Percentiles rank a stretch among this genome's conserved stretches.
phyloP scores from a whole-genome alignment of 495 filamentous ascomycete species.

The Penicillium argentinense region DNA sequence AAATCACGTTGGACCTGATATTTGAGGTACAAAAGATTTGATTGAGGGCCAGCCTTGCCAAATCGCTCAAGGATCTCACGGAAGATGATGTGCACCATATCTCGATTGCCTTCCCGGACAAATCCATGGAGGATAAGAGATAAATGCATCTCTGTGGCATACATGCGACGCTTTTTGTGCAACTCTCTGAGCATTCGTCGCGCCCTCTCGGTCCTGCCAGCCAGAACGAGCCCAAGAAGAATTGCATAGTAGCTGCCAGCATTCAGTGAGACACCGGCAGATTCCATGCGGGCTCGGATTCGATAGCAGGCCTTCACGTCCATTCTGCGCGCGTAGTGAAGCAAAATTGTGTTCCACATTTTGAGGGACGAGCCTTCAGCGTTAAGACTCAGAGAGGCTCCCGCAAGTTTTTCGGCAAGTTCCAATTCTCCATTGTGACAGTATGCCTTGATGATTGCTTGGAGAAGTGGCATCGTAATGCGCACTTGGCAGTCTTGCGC shows the following conservation, averaged over 20 bases:
- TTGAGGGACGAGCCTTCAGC: constrained; percentile 49
- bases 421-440: constrained; percentile 59
- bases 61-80: constrained; percentile 53
- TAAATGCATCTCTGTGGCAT: constrained; percentile 69
- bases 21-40: constrained; percentile 49
- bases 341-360: constrained; percentile 79
- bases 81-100: constrained; percentile 53
- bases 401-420: constrained; percentile 62
- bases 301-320: constrained; percentile 61
- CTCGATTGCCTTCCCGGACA: constrained; percentile 46
- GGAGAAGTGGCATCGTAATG: constrained; percentile 55
- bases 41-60: constrained; percentile 37
- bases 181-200: constrained; percentile 60
- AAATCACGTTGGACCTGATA: constrained; percentile 36
- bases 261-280: constrained; percentile 58
- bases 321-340: constrained; percentile 62
- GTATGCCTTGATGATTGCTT: constrained; percentile 66
- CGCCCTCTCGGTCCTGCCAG: constrained; percentile 63
- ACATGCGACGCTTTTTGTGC: constrained; percentile 56
- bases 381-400: constrained; percentile 37
- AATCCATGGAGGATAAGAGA: constrained; percentile 71
- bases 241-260: constrained; percentile 71
- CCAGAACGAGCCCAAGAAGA: constrained; percentile 65
- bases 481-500: constrained; percentile 45
- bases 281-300: constrained; percentile 62